These are phyloP conservation scores for Tylopilus subfusipes DNA, from an alignment of 768 basidiomycete species.

Conservation along the genomic window DNA sequence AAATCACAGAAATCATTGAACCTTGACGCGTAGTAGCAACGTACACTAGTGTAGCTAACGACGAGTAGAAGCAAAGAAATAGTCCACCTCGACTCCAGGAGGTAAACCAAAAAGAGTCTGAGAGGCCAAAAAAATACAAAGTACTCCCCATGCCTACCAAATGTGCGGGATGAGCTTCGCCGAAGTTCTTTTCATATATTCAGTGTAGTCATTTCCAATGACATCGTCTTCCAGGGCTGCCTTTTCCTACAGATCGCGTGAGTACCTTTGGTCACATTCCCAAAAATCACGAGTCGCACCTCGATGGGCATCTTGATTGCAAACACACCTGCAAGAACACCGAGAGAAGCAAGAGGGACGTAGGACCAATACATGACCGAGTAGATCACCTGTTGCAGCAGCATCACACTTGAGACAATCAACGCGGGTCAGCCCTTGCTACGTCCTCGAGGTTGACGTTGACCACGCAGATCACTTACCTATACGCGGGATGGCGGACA, in stretches of 20 bases:
- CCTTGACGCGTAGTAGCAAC: constrained; percentile 11
- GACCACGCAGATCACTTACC: constrained; percentile 23
- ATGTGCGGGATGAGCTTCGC: constrained; percentile 31
- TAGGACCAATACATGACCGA: constrained; percentile 35
- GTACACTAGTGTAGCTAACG: constrained; percentile 7
- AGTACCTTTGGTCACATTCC: neutral
- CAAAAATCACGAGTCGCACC: constrained; percentile 14
- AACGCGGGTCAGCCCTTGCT: neutral
- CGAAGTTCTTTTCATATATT: constrained; percentile 29
- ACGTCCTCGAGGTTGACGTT: neutral
- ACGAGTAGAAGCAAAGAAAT: neutral
- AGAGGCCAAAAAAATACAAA: neutral
- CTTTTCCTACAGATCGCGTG: constrained; percentile 23
- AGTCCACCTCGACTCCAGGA: neutral
- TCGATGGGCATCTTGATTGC: constrained; percentile 35
- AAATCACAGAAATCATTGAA: constrained; percentile 29
- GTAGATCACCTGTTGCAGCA: constrained; percentile 24
- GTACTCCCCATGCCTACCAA: constrained; percentile 21
- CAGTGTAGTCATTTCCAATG: constrained; percentile 25
- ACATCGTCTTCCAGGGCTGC: constrained; percentile 25
- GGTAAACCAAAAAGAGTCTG: neutral
- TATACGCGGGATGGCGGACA: constrained; percentile 37
- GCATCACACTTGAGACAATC: constrained; percentile 14
- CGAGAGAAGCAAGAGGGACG: constrained; percentile 28
- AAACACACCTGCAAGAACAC: constrained; percentile 24